phyloP scores from a whole-genome alignment of 1,284 basidiomycete genomes.

The Tilletia walkeri region DNA sequence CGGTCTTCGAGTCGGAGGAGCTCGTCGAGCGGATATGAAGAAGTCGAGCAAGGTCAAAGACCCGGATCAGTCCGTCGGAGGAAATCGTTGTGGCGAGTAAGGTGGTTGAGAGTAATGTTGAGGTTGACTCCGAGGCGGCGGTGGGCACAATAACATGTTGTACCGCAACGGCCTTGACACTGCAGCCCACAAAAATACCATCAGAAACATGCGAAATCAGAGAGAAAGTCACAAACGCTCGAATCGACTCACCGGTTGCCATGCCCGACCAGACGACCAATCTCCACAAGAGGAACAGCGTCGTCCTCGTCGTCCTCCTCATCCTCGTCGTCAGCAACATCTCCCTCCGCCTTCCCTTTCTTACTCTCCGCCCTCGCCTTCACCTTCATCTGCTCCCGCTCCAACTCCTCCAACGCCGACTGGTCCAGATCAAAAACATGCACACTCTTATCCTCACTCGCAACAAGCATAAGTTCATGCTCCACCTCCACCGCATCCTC shows the following conservation, averaged over 20 bases:
- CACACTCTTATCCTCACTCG: constrained; percentile 22
- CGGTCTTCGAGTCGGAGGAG: not conserved
- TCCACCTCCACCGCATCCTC: constrained; percentile 23
- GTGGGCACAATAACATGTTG: constrained; percentile 28
- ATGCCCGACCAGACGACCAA: constrained; percentile 47
- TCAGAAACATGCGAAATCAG: not conserved
- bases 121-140: not conserved
- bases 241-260: constrained; percentile 41
- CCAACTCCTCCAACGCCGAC: constrained; percentile 10
- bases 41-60: constrained; percentile 41
- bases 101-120: constrained; percentile 12
- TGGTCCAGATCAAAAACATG: constrained; percentile 18
- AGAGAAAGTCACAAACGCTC: not conserved
- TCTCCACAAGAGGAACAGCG: constrained; percentile 31
- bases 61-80: constrained; percentile 51
- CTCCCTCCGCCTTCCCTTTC: constrained; percentile 22
- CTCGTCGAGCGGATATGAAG: constrained; percentile 8
- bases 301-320: constrained; percentile 20
- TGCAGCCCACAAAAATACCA: not conserved
- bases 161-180: constrained; percentile 30
- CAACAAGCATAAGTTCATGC: constrained; percentile 43
- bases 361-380: constrained; percentile 19
- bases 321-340: constrained; percentile 24
- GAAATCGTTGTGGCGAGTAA: constrained; percentile 43
- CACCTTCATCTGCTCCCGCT: constrained; percentile 24